These are phyloP conservation scores for Kwoniella sp. DNA, from an alignment of 768 basidiomycete species.

Conservation along the genomic window DNA sequence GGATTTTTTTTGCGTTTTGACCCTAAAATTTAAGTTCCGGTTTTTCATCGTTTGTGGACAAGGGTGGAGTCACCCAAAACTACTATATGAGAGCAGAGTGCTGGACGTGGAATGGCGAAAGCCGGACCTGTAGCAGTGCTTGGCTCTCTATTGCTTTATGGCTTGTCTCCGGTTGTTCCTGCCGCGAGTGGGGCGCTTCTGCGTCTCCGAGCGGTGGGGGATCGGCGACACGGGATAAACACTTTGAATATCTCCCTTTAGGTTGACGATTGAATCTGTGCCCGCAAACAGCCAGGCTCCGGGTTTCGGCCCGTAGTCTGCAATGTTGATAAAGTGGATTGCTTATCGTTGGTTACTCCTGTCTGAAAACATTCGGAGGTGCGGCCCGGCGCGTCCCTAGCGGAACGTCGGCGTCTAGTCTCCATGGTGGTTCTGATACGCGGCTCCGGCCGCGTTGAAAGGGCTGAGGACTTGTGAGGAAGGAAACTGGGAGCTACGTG, in stretches of 20 bases:
- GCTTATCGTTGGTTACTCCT: conserved; percentile 56
- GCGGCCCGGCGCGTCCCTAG: conserved; percentile 44
- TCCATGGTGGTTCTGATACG: conserved; percentile 54
- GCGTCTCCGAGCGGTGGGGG: conserved; percentile 2
- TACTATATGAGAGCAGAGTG: conserved; percentile 23
- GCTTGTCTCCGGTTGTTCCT: neutral
- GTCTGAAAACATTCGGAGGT: conserved; percentile 56
- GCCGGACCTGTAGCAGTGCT: neutral
- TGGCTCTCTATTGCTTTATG: conserved; percentile 8
- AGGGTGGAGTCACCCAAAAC: conserved; percentile 8
- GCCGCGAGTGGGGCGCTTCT: conserved; percentile 5
- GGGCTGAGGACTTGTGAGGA: conserved; percentile 60
- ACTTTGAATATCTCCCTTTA: neutral
- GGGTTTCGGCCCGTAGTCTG: conserved; percentile 20
- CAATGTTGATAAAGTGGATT: conserved; percentile 54
- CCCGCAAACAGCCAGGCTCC: conserved; percentile 4
- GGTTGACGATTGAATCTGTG: neutral
- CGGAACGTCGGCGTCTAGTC: conserved; percentile 51
- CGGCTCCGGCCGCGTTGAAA: conserved; percentile 53
- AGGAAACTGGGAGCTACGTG: conserved; percentile 58
- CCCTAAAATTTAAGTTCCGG: conserved; percentile 20
- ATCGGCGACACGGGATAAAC: neutral
- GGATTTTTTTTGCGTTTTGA: conserved; percentile 26
- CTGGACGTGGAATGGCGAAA: no score
- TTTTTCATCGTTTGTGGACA: conserved; percentile 16